phyloP scores from a whole-genome alignment of 148 eudicot genomes.

The Diospyros kaki region DNA sequence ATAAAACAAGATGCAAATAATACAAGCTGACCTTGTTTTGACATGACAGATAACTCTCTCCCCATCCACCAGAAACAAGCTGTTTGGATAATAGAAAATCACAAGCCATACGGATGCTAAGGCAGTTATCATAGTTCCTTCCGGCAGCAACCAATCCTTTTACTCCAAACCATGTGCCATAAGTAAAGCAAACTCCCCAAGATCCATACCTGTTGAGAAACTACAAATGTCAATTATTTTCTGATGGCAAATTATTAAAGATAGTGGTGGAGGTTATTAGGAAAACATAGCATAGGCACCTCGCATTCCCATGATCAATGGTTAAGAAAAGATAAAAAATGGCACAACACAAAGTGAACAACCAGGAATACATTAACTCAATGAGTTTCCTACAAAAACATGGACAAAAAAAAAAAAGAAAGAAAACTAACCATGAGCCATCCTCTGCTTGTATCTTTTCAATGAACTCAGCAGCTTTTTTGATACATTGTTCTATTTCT shows the following conservation, averaged over 20 bases:
- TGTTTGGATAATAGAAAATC: constrained; percentile 78
- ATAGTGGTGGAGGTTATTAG: not conserved
- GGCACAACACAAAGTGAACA: not conserved
- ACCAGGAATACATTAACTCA: not conserved
- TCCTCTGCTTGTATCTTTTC: constrained; percentile 77
- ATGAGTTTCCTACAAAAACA: not conserved
- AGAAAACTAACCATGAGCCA: constrained; percentile 85
- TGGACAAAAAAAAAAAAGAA: constrained; percentile 6
- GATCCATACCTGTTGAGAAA: constrained; percentile 73
- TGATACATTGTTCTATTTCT: constrained; percentile 68
- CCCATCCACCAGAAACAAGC: constrained; percentile 87
- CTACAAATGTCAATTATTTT: not conserved
- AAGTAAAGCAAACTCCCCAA: constrained; percentile 94
- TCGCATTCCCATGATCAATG: not conserved
- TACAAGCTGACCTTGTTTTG: constrained; percentile 57
- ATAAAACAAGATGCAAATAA: not conserved
- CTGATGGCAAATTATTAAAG: not conserved
- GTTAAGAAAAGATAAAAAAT: constrained; percentile 9
- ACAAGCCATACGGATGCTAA: constrained; percentile 77
- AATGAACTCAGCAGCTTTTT: constrained; percentile 56
- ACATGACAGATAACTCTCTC: constrained; percentile 94
- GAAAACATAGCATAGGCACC: not conserved
- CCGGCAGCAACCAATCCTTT: constrained; percentile 76
- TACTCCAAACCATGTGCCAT: constrained; percentile 89
- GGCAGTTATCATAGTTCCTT: constrained; percentile 45